Evolutionary conservation across 192 early-diverging fungal genomes (phyloP).

Genomic region (Backusella tuberculispora): DNA sequence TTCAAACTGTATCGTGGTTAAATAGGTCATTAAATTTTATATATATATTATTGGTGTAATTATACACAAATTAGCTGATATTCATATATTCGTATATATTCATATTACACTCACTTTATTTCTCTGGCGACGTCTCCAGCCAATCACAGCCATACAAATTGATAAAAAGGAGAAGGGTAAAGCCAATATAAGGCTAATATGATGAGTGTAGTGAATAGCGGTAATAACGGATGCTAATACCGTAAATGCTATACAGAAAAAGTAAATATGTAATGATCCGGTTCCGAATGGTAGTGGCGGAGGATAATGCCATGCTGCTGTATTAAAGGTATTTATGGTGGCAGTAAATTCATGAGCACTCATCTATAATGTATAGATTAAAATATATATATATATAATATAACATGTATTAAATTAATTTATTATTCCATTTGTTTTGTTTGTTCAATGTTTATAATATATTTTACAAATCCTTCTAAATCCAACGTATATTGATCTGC

Average conservation of each 20-base stretch:
- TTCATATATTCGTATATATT: background rate
- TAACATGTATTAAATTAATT: slow-evolving; percentile 15
- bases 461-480: slow-evolving; percentile 36
- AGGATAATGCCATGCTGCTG: slow-evolving; percentile 26
- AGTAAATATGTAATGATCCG: slow-evolving; percentile 15
- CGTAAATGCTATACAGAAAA: background rate
- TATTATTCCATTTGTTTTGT: background rate
- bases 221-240: slow-evolving; percentile 20
- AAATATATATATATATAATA: slow-evolving; percentile 1
- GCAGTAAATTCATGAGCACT: slow-evolving; percentile 29
- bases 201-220: slow-evolving; percentile 30
- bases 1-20: slow-evolving; percentile 25
- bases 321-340: slow-evolving; percentile 30
- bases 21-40: background rate
- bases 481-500: slow-evolving; percentile 40
- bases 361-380: slow-evolving; percentile 19
- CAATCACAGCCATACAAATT: slow-evolving; percentile 5
- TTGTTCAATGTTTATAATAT: background rate
- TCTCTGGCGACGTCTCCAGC: slow-evolving; percentile 22
- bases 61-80: background rate
- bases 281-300: slow-evolving; percentile 19
- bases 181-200: slow-evolving; percentile 10
- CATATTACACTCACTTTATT: background rate
- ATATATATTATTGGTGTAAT: slow-evolving; percentile 1
- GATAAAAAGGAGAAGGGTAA: slow-evolving; percentile 25